These are phyloP conservation scores for Hypoxylon sp. DNA, from an alignment of 2,329 filamentous ascomycete species.

Conservation along the genomic window DNA sequence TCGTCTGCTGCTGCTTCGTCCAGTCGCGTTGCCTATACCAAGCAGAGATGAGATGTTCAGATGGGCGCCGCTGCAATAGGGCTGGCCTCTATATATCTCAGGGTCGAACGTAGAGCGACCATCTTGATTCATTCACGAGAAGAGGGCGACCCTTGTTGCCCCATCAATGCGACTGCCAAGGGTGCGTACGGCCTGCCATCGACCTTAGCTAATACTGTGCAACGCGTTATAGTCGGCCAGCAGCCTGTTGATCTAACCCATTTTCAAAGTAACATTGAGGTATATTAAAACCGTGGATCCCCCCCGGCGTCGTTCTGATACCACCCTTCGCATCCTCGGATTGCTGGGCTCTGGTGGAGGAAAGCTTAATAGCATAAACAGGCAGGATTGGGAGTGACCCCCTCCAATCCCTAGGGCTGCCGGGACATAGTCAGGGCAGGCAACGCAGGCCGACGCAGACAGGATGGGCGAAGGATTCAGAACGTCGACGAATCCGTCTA, in stretches of 20 bases:
- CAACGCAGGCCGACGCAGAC: too few species aligned
- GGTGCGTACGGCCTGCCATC: constrained; percentile 5
- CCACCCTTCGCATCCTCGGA: not conserved
- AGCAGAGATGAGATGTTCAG: constrained; percentile 13
- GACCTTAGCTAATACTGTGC: constrained; percentile 20
- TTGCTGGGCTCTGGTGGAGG: not conserved
- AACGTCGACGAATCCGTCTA: constrained; percentile 15
- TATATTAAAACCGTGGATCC: constrained; percentile 25
- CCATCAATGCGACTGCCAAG: constrained; percentile 14
- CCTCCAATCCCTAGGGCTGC: not conserved
- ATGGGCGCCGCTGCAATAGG: constrained; percentile 26
- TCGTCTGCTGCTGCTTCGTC: constrained; percentile 19
- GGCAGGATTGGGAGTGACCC: constrained; percentile 30
- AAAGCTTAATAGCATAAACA: constrained; percentile 17
- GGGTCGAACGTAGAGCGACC: constrained; percentile 16
- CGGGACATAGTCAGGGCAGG: too few species aligned
- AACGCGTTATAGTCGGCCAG: constrained; percentile 17
- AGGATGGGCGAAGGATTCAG: constrained; percentile 31
- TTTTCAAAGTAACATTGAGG: constrained; percentile 19
- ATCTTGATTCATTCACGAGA: constrained; percentile 22
- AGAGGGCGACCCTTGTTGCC: constrained; percentile 18
- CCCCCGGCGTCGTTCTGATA: constrained; percentile 3
- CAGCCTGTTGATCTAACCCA: constrained; percentile 5
- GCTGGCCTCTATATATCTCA: constrained; percentile 27
- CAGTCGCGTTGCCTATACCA: constrained; percentile 21